A percentile compares a stretch with the other conserved stretches of the same genome.
Evolutionary conservation across 2,329 filamentous ascomycete species (phyloP).

Genomic region (Ophidiomyces ophidiicola): DNA sequence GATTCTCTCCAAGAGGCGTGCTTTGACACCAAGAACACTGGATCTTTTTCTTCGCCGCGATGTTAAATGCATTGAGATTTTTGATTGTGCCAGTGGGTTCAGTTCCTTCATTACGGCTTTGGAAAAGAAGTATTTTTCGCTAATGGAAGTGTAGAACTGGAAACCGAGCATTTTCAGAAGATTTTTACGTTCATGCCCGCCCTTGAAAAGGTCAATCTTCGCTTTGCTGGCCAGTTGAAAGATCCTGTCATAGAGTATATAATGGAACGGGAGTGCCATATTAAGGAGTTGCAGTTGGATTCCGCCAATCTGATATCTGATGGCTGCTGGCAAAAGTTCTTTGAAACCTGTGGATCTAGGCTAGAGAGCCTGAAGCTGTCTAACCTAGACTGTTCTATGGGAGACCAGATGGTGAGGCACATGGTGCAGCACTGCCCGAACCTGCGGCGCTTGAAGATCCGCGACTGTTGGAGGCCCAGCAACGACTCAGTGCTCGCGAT

Average conservation of each 20-base stretch:
- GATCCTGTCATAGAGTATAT: slow-evolving; percentile 73
- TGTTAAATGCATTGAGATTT: slow-evolving; percentile 45
- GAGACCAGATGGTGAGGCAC: slow-evolving; percentile 54
- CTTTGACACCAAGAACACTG: slow-evolving; percentile 39
- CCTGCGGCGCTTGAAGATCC: slow-evolving; percentile 64
- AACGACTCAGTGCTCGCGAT: slow-evolving; percentile 55
- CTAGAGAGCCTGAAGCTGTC: slow-evolving; percentile 64
- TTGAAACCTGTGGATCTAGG: slow-evolving; percentile 51
- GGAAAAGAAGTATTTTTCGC: slow-evolving; percentile 3
- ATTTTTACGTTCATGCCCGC: slow-evolving; percentile 65
- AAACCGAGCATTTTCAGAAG: slow-evolving; percentile 61
- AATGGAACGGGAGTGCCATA: slow-evolving; percentile 53
- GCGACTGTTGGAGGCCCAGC: slow-evolving; percentile 63
- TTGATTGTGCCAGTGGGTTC: slow-evolving; percentile 46
- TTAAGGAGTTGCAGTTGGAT: slow-evolving; percentile 67
- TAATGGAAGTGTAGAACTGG: slow-evolving; percentile 44
- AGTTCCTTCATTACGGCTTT: neutral
- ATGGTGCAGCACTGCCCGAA: slow-evolving; percentile 54
- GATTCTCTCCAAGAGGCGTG: slow-evolving; percentile 52
- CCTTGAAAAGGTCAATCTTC: slow-evolving; percentile 59
- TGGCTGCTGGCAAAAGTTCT: slow-evolving; percentile 58
- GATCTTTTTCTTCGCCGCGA: slow-evolving; percentile 41
- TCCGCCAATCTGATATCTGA: slow-evolving; percentile 75
- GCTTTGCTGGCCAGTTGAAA: slow-evolving; percentile 86
- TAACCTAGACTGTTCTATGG: slow-evolving; percentile 71